Base-by-base conservation (phyloP, 164 flowering plant species). In the Akebia trifoliata region DNA sequence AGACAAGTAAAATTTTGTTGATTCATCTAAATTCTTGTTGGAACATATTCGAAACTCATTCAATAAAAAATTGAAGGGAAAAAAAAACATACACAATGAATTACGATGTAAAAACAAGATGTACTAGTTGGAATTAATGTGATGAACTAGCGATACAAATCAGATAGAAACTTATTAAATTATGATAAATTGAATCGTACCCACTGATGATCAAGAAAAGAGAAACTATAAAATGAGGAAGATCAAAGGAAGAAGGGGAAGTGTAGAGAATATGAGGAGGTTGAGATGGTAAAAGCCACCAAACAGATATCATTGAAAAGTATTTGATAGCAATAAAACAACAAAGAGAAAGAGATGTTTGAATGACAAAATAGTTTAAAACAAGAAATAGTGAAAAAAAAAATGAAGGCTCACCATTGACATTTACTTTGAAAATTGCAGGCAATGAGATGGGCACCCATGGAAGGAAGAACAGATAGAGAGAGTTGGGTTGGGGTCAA, bases 221-320 rank as follows among this genome's bases (percentile, higher is more conserved):
- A 37, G 31, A 54, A 22, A 34, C 21, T 8, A 53, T 8, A 8
- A 17, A 11, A 4, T 7, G 57, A 11, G 2, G 28, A 10, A 18
- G 4, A 20, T 25, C 8, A 6, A 9, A 8, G 29, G 32, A 30
- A 8, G 18, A 40, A 28, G 17, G 26, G 25, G 15, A 34, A 36
- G 38, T 34, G 56, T 17, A 22, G 22, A 17, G 18, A 7, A 54
- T 5, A 18, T 14, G 20, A 6, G 30, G 25, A 24, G 4, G 35
- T 26, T 36, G 21, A 32, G 43, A 47, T 22, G 61, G 21, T 59
- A 28, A 59, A 44, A n/a, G 21, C 58, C 38, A 54, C 30, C 57
- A 37, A 37, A 54, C 15, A 11, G 15, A 39, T 22, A 31, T 29
- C 36, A 50, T 30, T 18, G 10, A n/a, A n/a, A 44, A 4, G 20